Base-by-base conservation (phyloP, 441 rosid genomes). In the Kokia cookei region DNA sequence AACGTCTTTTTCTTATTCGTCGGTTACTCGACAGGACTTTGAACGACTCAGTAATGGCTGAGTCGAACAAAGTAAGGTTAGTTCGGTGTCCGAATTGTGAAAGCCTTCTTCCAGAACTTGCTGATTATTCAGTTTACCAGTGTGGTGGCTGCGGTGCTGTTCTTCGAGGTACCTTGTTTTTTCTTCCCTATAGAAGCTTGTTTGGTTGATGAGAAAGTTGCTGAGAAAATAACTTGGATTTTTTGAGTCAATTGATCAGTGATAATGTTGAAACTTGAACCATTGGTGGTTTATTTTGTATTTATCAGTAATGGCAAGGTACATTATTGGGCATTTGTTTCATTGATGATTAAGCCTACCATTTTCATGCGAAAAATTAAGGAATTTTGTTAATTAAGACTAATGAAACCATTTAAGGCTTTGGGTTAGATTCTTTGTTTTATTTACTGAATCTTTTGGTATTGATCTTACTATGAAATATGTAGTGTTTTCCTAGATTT, bases 61-160 rank as follows among this genome's bases (percentile, higher is more conserved):
- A 86, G 72, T 83, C 91, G 13, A 73, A 87, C 62, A 76, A 90
- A 76, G 80, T 86, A 60, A 88, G 92, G 78, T 82, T 93, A 64
- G 98, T 95, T 45, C 84, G 96, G 54, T 95, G 99, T 78, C 99
- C 99, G 11, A 91, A 90, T 81, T 95, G 99, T 75, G 85, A 90
- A 66, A 93, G 86, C 82, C 85, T 95, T 78, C 90, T 95, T 8
- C 93, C 91, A 7, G 93, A 91, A 82, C 96, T 90, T 48, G 88
- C 78, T 40, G 91, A 82, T 75, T 93, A 89, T 73, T 85, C 94
- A 14, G 90, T 93, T 67, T 91, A 90, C 69, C 86, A 88, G 65
- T 95, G 99, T 71, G 98, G 99, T 57, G 98, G 98, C 15, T 95
- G 99, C 59, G 95, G 96, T 40, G 91, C 97, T 75, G 91, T 95